A percentile compares a stretch with the other conserved stretches of the same genome.
Evolutionary conservation across 805 yeast genomes (phyloP).

Genomic region (Candida caryicola): DNA sequence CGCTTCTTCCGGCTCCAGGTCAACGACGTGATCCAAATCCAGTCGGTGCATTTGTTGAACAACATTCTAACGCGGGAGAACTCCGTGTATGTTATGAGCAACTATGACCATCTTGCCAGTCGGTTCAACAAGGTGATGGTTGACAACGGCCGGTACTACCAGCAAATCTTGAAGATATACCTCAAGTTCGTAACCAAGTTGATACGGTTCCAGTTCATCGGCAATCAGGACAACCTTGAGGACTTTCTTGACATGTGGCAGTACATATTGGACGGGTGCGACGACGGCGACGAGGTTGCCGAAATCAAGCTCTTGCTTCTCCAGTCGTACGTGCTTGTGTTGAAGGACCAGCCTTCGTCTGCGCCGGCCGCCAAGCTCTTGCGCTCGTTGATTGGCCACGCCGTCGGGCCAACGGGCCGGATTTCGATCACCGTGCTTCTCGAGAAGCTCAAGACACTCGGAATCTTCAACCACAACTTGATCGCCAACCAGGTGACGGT

Average conservation of each 20-base stretch:
- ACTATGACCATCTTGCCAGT: slow-evolving; percentile 12
- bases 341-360: slow-evolving; percentile 1
- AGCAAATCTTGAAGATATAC: slow-evolving; percentile 28
- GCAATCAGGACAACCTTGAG: slow-evolving; percentile 7
- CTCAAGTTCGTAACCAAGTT: slow-evolving; percentile 22
- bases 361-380: neutral
- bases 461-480: slow-evolving; percentile 17
- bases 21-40: slow-evolving; percentile 36
- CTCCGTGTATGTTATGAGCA: slow-evolving; percentile 11
- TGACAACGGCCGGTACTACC: slow-evolving; percentile 35
- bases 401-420: neutral
- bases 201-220: slow-evolving; percentile 17
- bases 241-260: slow-evolving; percentile 13
- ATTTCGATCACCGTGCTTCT: slow-evolving; percentile 5
- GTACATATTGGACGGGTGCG: slow-evolving; percentile 4
- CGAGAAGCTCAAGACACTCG: slow-evolving; percentile 20
- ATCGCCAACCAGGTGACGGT: slow-evolving; percentile 1
- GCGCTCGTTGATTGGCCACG: slow-evolving; percentile 1
- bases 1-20: slow-evolving; percentile 19
- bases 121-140: slow-evolving; percentile 25
- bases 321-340: slow-evolving; percentile 14
- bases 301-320: slow-evolving; percentile 23
- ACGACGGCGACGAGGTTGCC: slow-evolving; percentile 20
- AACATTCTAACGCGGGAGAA: slow-evolving; percentile 22
- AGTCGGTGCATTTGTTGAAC: slow-evolving; percentile 34